A percentile compares a stretch with the other conserved stretches of the same genome.
Evolutionary conservation across 768 basidiomycete species (phyloP).

Genomic region (Clavulina sp.): DNA sequence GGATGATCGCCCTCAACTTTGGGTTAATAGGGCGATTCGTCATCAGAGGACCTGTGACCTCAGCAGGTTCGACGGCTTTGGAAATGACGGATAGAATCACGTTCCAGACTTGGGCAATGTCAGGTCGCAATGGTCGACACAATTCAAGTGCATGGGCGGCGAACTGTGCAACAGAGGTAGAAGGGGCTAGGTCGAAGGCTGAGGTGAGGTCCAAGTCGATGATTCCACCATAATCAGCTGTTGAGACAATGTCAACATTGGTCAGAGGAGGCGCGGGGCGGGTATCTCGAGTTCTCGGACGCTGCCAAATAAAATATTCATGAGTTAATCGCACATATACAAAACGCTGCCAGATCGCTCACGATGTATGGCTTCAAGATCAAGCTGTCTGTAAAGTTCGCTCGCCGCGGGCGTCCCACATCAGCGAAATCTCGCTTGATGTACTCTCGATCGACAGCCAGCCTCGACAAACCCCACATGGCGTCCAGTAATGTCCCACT

Average conservation of each 20-base stretch:
- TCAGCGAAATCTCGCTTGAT: constrained; percentile 6
- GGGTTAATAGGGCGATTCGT: no score
- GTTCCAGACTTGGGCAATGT: constrained; percentile 54
- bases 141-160: no score
- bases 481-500: constrained; percentile 8
- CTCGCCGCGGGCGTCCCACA: not conserved
- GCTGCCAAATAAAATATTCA: constrained; percentile 3
- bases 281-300: constrained; percentile 7
- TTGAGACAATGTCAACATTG: no score
- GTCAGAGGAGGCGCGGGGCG: constrained; percentile 4
- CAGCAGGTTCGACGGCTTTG: not conserved
- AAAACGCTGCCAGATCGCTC: not conserved
- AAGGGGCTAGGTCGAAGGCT: no score
- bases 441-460: constrained; percentile 6
- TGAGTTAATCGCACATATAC: not conserved
- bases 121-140: constrained; percentile 37
- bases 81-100: constrained; percentile 30
- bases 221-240: no score
- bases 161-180: no score
- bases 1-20: no score
- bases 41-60: not conserved
- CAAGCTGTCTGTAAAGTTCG: constrained; percentile 6
- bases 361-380: constrained; percentile 4
- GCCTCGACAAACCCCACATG: constrained; percentile 9
- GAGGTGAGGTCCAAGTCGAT: no score